A percentile compares a stretch with the other conserved stretches of the same genome.
Conservation (phyloP, 1,284 basidiomycete species). For the Acaromyces ingoldii region DNA sequence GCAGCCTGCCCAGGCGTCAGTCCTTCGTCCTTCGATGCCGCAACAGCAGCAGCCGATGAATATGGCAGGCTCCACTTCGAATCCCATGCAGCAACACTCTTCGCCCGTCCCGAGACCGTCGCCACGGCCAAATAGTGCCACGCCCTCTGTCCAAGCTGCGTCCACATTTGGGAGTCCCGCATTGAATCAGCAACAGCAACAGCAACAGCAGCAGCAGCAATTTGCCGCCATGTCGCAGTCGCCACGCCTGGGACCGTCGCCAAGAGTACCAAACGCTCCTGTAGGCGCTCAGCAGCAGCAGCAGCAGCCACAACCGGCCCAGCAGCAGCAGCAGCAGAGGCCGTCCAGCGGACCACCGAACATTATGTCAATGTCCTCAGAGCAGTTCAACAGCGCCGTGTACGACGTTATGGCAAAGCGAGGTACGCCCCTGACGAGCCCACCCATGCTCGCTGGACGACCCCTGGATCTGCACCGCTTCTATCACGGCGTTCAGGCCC, state of each 20-base stretch:
- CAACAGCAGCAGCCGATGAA: conserved; percentile 1
- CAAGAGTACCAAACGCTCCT: not conserved
- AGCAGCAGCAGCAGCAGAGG: conserved; percentile 7
- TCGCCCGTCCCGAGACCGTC: not conserved
- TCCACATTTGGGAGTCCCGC: not conserved
- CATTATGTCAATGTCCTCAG: conserved; percentile 27
- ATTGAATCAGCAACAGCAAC: conserved; percentile 7
- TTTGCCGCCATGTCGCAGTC: conserved; percentile 6
- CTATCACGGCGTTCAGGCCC: conserved; percentile 39
- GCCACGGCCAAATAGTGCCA: conserved; percentile 1
- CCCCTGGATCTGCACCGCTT: conserved; percentile 41
- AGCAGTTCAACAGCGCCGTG: conserved; percentile 45
- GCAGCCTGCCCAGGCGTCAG: conserved; percentile 1
- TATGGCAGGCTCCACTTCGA: not conserved
- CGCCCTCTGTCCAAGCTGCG: not conserved
- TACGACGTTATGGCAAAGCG: conserved; percentile 40
- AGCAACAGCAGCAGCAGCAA: not conserved
- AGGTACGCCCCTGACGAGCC: conserved; percentile 30
- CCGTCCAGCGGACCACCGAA: conserved; percentile 10
- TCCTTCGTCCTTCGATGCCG: no score
- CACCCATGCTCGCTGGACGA: conserved; percentile 33
- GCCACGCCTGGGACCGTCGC: not conserved
- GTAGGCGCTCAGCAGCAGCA: not conserved
- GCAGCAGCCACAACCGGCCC: conserved; percentile 5
- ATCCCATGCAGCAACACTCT: not conserved